Evolutionary conservation across 1,139 yeast species (phyloP).

Genomic region (Blastobotrys proliferans): DNA sequence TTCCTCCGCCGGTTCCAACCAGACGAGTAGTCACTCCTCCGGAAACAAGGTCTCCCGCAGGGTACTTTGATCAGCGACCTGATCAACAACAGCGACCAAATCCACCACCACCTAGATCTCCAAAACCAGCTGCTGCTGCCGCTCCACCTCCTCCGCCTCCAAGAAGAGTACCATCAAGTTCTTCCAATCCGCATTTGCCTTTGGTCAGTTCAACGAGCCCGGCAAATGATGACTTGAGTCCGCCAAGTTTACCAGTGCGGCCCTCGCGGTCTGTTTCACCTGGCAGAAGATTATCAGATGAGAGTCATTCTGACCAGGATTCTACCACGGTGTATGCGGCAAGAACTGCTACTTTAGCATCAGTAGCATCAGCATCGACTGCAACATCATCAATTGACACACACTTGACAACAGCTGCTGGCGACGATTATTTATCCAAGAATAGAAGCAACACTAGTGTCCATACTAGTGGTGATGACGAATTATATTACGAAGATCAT

Average conservation of each 20-base stretch:
- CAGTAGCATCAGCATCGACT: neutral
- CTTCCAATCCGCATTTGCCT: slow-evolving; percentile 9
- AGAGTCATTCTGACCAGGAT: too few relatives aligned
- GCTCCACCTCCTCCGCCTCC: slow-evolving; percentile 16
- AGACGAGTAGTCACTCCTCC: slow-evolving; percentile 11
- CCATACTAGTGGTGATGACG: neutral
- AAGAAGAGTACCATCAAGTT: slow-evolving; percentile 10
- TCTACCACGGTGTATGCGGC: too few relatives aligned
- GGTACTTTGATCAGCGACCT: too few relatives aligned
- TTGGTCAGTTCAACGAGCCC: neutral
- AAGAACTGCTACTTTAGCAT: neutral
- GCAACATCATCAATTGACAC: neutral
- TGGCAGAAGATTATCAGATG: too few relatives aligned
- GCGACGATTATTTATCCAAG: neutral
- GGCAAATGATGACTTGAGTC: neutral
- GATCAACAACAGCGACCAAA: too few relatives aligned
- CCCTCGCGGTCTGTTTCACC: slow-evolving; percentile 10
- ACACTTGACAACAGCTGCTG: slow-evolving; percentile 1
- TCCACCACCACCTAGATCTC: slow-evolving; percentile 6
- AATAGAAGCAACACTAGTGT: slow-evolving; percentile 5
- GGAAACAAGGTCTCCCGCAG: too few relatives aligned
- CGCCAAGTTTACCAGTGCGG: slow-evolving; percentile 9
- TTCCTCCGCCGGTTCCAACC: slow-evolving; percentile 7
- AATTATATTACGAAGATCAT: neutral
- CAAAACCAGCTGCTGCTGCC: slow-evolving; percentile 6